phyloP scores from a whole-genome alignment of 2,329 filamentous ascomycete genomes.

The Aspergillus viridinutans region DNA sequence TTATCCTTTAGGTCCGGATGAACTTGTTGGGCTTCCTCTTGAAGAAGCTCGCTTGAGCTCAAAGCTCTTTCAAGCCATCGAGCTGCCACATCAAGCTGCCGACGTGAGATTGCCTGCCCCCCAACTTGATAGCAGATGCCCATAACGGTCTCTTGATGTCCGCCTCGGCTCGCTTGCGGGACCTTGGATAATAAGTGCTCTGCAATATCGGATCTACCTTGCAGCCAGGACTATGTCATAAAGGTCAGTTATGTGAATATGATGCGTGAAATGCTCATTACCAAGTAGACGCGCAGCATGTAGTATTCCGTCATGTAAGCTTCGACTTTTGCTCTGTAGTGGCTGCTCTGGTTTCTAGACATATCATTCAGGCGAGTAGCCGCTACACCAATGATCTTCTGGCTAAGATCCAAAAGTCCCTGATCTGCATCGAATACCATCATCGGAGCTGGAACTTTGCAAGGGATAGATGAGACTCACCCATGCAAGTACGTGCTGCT shows the following conservation, averaged over 20 bases:
- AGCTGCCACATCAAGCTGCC: slow-evolving; percentile 53
- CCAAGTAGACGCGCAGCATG: slow-evolving; percentile 62
- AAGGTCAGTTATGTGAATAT: slow-evolving; percentile 1
- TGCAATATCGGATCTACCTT: slow-evolving; percentile 67
- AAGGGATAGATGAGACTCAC: slow-evolving; percentile 31
- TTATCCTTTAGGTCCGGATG: slow-evolving; percentile 61
- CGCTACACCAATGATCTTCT: slow-evolving; percentile 60
- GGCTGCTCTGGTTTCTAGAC: slow-evolving; percentile 7
- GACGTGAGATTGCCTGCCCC: slow-evolving; percentile 50
- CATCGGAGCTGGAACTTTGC: too few relatives aligned
- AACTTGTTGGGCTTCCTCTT: slow-evolving; percentile 52
- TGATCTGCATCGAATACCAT: slow-evolving; percentile 38
- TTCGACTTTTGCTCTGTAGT: slow-evolving; percentile 9
- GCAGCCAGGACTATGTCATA: slow-evolving; percentile 64
- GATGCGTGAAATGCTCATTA: slow-evolving; percentile 32
- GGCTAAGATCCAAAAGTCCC: slow-evolving; percentile 54
- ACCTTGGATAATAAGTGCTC: slow-evolving; percentile 71
- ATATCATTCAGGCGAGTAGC: slow-evolving; percentile 51
- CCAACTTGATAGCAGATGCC: slow-evolving; percentile 72
- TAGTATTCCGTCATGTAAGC: slow-evolving; percentile 55
- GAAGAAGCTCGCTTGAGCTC: slow-evolving; percentile 48
- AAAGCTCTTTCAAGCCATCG: slow-evolving; percentile 72
- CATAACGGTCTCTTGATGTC: slow-evolving; percentile 54
- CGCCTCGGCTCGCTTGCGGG: slow-evolving; percentile 29
- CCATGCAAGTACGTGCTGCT: slow-evolving; percentile 59